These are phyloP conservation scores for Vickermania ingenoplastis DNA, from an alignment of 208 protist genomes.

Conservation along the genomic window DNA sequence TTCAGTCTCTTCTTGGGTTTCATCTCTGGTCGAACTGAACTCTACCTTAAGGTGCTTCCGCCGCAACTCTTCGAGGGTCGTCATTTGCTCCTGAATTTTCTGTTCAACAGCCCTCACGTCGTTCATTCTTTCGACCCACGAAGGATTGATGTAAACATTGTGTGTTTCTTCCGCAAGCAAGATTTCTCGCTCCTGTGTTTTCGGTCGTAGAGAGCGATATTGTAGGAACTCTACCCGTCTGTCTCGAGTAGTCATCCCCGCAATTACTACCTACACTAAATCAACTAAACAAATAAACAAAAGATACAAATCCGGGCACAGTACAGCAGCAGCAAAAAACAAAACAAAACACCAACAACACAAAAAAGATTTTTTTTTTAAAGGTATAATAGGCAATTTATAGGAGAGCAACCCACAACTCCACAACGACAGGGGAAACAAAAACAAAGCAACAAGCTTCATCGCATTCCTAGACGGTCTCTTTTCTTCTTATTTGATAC, in stretches of 20 bases:
- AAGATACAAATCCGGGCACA: too few relatives aligned
- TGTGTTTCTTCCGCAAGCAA: constrained; percentile 44
- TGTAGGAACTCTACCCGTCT: constrained; percentile 80
- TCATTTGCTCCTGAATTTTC: constrained; percentile 68
- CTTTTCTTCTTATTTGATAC: too few relatives aligned
- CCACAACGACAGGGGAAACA: too few relatives aligned
- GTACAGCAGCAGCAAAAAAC: too few relatives aligned
- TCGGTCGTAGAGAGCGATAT: constrained; percentile 56
- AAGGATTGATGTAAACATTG: constrained; percentile 55
- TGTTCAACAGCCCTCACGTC: constrained; percentile 57
- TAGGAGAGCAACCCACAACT: too few relatives aligned
- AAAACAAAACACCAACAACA: too few relatives aligned
- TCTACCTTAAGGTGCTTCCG: constrained; percentile 83
- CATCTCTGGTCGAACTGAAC: constrained; percentile 79
- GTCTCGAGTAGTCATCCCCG: constrained; percentile 77
- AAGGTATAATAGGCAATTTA: too few relatives aligned
- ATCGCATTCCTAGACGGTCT: too few relatives aligned
- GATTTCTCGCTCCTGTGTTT: constrained; percentile 50
- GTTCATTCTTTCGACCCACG: constrained; percentile 80
- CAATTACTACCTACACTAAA: too few relatives aligned
- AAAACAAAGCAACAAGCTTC: too few relatives aligned
- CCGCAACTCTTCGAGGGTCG: constrained; percentile 53
- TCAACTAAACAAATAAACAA: too few relatives aligned
- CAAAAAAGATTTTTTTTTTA: too few relatives aligned
- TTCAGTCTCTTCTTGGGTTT: constrained; percentile 60